Percentiles rank a stretch among this genome's conserved stretches.
phyloP scores from a whole-genome alignment of 1,139 yeast genomes.

The Sugiyamaella sp. region DNA sequence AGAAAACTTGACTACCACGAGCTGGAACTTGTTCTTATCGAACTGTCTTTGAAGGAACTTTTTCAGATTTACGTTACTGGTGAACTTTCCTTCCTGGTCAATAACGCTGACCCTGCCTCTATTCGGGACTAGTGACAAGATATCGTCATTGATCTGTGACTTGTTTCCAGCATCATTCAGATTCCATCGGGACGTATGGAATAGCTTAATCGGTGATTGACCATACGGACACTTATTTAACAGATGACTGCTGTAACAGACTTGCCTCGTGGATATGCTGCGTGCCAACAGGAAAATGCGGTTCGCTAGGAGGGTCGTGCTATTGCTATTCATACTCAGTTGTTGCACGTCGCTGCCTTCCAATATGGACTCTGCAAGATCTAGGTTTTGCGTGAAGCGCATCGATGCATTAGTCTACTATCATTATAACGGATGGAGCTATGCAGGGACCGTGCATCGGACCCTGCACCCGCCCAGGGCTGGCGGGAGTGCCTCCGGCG shows the following conservation, averaged over 20 bases:
- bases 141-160: constrained; percentile 27
- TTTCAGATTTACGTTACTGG: constrained; percentile 26
- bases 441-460: too few relatives aligned
- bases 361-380: too few relatives aligned
- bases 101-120: constrained; percentile 33
- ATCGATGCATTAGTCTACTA: too few relatives aligned
- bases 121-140: constrained; percentile 33
- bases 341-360: too few relatives aligned
- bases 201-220: background rate
- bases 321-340: too few relatives aligned
- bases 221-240: background rate
- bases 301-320: too few relatives aligned
- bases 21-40: constrained; percentile 23
- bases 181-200: constrained; percentile 11
- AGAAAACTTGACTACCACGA: constrained; percentile 31
- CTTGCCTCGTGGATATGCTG: too few relatives aligned
- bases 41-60: constrained; percentile 24
- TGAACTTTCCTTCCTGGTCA: constrained; percentile 29
- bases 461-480: too few relatives aligned
- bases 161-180: constrained; percentile 9
- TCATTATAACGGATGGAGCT: too few relatives aligned
- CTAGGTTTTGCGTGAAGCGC: too few relatives aligned
- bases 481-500: too few relatives aligned
- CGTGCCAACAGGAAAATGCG: too few relatives aligned
- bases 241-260: background rate